Evolutionary conservation across 2,329 filamentous ascomycete genomes (phyloP), one percentile per base, ranked within the genome.

Genomic region (Penicillium sumatraense): DNA sequence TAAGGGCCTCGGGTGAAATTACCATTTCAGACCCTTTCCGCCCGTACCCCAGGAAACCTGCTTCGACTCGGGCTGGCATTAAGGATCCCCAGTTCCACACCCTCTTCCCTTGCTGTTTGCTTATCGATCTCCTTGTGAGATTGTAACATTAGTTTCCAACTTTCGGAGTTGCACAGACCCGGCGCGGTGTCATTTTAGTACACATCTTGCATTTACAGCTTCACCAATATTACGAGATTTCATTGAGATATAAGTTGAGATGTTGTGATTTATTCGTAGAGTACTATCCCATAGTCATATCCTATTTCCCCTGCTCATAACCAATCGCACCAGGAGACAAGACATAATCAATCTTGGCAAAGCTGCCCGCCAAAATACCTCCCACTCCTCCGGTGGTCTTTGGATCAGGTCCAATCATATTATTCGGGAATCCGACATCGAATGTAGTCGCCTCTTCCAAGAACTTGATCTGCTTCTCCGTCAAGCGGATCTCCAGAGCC

Each of bases 351-450:
- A 65, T 13, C 3, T 50, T 36, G 10, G 60, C 63, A 49, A 44
- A 55, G 2, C 56, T 23, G 2, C 31, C 49, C 38, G 59, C 29
- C 46, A 64, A 23, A 1, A 48, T 21, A 14, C 3, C n/a, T 2
- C 33, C 13, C 44, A 60, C 41, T 2, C 67, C 68, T 24, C 64
- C 63, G 4, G 56, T 64, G 10, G 58, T 59, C 29, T 57, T 65
- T 5, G 70, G 69, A 54, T 72, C 63, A 11, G 31, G 35, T 5
- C 69, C 69, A 33, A 89, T 69, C 62, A 91, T 84, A 67, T 77
- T 83, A 57, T 79, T 74, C 3, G 89, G 89, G 72, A 91, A 92
- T 0, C 88, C 88, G 35, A 84, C 66, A 47, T 90, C 83, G 59
- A 91, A 89, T 0, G 78, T 75, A 31, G 78, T 78, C 0, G 86